Percentiles rank a stretch among this genome's conserved stretches.
Evolutionary conservation across 768 basidiomycete genomes (phyloP).

Genomic region (Rossbeevera mucosa): DNA sequence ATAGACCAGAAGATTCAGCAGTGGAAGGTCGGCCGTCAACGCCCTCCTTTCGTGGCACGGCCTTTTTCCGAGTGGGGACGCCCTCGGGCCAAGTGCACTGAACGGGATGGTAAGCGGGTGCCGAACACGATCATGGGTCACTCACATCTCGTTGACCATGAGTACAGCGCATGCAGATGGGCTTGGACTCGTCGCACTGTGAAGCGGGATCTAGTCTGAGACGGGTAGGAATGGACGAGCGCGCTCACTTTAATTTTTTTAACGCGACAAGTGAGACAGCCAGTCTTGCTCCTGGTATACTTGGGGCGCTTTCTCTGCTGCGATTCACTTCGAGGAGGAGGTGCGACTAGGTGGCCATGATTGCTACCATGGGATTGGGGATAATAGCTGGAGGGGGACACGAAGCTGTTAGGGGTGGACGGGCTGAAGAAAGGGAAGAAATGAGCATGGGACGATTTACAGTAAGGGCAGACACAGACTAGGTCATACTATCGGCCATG

Average conservation of each 20-base stretch:
- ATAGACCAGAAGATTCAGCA: conserved; percentile 68
- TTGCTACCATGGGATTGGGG: conserved; percentile 27
- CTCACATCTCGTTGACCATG: conserved; percentile 81
- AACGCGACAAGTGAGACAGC: conserved; percentile 87
- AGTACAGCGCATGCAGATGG: conserved; percentile 79
- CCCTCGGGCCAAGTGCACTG: conserved; percentile 86
- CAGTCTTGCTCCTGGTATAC: conserved; percentile 92
- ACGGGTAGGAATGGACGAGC: not conserved
- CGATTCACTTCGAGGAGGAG: conserved; percentile 45
- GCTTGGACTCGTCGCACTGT: conserved; percentile 90
- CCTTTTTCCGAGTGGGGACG: conserved; percentile 67
- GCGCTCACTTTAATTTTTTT: conserved; percentile 87
- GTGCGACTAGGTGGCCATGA: conserved; percentile 45
- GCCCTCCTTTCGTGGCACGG: conserved; percentile 51
- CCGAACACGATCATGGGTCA: not conserved
- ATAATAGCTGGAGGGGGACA: conserved; percentile 40
- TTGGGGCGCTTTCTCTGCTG: conserved; percentile 81
- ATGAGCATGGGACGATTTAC: conserved; percentile 15
- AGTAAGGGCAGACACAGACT: conserved; percentile 38
- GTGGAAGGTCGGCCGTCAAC: conserved; percentile 66
- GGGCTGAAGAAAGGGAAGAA: conserved; percentile 26
- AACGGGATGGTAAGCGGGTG: conserved; percentile 9
- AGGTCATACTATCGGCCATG: conserved; percentile 53
- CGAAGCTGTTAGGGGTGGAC: conserved; percentile 38
- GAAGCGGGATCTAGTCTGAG: conserved; percentile 1